Evolutionary conservation across 2,329 filamentous ascomycete genomes (phyloP).

Genomic region (Exophiala lecanii-corni): DNA sequence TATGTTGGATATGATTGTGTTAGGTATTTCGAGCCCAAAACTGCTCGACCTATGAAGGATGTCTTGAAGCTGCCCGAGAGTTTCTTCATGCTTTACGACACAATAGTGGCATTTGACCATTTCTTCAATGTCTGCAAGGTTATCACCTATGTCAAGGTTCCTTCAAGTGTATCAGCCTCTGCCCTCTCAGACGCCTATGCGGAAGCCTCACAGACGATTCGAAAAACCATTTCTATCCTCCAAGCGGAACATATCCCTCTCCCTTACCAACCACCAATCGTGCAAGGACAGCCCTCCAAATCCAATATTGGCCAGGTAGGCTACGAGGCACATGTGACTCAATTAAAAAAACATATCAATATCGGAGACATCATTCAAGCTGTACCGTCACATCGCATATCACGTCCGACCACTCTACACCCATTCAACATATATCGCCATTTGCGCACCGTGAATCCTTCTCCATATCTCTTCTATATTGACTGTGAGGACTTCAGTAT

Average conservation of each 20-base stretch:
- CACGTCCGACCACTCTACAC: constrained; percentile 82
- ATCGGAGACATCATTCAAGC: constrained; percentile 95
- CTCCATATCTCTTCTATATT: constrained; percentile 94
- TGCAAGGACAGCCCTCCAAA: constrained; percentile 70
- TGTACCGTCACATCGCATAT: constrained; percentile 89
- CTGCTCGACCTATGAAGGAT: constrained; percentile 82
- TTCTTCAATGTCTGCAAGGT: constrained; percentile 92
- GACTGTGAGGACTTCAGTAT: constrained; percentile 91
- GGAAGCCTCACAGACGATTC: constrained; percentile 60
- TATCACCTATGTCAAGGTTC: constrained; percentile 80
- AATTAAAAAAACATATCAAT: constrained; percentile 84
- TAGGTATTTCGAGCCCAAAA: constrained; percentile 96
- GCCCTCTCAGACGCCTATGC: constrained; percentile 66
- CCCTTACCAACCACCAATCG: constrained; percentile 69
- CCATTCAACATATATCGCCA: constrained; percentile 98
- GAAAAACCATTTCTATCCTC: constrained; percentile 65
- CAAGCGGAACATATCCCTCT: constrained; percentile 70
- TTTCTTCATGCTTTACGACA: constrained; percentile 95
- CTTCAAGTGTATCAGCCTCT: constrained; percentile 41
- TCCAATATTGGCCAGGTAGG: constrained; percentile 88
- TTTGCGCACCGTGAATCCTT: constrained; percentile 93
- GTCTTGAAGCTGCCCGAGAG: constrained; percentile 85
- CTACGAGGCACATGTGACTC: constrained; percentile 84
- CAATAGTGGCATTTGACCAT: constrained; percentile 88
- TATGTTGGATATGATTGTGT: constrained; percentile 98